Percentiles rank a stretch among this genome's conserved stretches.
These are phyloP conservation scores for Cryphonectria parasitica DNA, from an alignment of 2,329 filamentous ascomycete species.

Conservation along the genomic window DNA sequence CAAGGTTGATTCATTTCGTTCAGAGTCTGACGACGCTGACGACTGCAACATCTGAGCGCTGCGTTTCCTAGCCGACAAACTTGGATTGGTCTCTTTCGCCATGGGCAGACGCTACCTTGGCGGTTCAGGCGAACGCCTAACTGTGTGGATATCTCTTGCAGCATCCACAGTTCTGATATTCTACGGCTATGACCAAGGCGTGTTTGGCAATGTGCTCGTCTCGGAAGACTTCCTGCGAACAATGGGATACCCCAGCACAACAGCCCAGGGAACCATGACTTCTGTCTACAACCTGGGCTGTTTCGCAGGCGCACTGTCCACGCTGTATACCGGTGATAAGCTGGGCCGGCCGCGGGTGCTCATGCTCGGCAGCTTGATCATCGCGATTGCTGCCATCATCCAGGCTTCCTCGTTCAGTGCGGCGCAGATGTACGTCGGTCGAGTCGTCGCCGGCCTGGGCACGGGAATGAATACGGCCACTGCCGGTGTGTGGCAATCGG, in stretches of 20 bases:
- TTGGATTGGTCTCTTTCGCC: neutral
- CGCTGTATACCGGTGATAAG: conserved; percentile 32
- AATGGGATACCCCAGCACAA: conserved; percentile 28
- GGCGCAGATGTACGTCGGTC: conserved; percentile 30
- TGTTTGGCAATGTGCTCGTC: conserved; percentile 39
- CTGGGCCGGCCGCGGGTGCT: conserved; percentile 32
- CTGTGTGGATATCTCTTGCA: conserved; percentile 55
- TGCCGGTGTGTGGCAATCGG: conserved; percentile 31
- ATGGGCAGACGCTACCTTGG: conserved; percentile 45
- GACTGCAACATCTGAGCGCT: neutral
- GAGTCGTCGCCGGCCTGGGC: conserved; percentile 30
- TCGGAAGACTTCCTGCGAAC: conserved; percentile 34
- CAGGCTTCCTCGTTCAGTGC: conserved; percentile 28
- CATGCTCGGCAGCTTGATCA: conserved; percentile 32
- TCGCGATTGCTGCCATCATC: conserved; percentile 30
- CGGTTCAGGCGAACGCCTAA: conserved; percentile 53
- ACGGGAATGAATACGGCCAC: conserved; percentile 33
- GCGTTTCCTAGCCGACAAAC: neutral
- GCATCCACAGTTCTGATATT: conserved; percentile 55
- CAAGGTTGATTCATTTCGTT: neutral
- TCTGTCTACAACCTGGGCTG: conserved; percentile 33
- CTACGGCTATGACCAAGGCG: conserved; percentile 49
- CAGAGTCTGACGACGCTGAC: neutral
- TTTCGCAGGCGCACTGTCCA: conserved; percentile 32
- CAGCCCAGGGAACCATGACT: conserved; percentile 31